Base-by-base conservation (phyloP, 2,329 filamentous ascomycete genomes). In the Hymenoscyphus fructigenus region DNA sequence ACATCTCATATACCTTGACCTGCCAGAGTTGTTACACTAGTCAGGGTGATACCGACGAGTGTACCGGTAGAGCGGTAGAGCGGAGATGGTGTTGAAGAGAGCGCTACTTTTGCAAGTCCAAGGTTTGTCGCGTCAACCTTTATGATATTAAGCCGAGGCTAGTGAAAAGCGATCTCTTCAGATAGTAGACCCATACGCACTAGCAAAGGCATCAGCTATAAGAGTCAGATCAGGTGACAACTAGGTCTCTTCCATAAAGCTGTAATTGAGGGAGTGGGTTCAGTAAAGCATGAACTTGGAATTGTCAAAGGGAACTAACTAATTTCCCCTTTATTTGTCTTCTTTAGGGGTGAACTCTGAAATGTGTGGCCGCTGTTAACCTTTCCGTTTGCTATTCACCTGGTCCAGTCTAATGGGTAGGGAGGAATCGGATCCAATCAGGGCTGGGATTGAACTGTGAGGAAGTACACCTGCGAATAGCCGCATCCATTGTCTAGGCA, bases 1-100 rank as follows among this genome's bases (percentile, higher is more conserved):
- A 71, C 71, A 73, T 73, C 23, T 50, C 64, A 10, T 15, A 20
- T 14, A 28, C 23, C 53, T 26, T 20, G 20, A 9, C 23, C 9
- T 12, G 15, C 7, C 29, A 29, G 29, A 14, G 53, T 28, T 56
- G 50, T 29, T 20, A 28, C 20, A 50, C 23, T 38, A 4, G 36
- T 38, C 14, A 14, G 36, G 38, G 34, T 63, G 55, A 57, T 55
- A 50, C 14, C 14, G 14, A 10, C 36, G 14, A 38, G 36, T 38
- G 36, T 5, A 38, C 36, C 14, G 14, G 14, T 38, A 12, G 32
- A 12, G 32, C 9, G 9, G 32, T 34, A 32, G 29, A 6, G 29
- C 29, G 5, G 29, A 32, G 29, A 32, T 5, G 34, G 14, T 38
- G 9, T 38, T 38, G 12, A 12, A 3, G 34, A 38, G 34, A 38